phyloP scores from a whole-genome alignment of 768 basidiomycete species.

The Glaciozyma martinii region DNA sequence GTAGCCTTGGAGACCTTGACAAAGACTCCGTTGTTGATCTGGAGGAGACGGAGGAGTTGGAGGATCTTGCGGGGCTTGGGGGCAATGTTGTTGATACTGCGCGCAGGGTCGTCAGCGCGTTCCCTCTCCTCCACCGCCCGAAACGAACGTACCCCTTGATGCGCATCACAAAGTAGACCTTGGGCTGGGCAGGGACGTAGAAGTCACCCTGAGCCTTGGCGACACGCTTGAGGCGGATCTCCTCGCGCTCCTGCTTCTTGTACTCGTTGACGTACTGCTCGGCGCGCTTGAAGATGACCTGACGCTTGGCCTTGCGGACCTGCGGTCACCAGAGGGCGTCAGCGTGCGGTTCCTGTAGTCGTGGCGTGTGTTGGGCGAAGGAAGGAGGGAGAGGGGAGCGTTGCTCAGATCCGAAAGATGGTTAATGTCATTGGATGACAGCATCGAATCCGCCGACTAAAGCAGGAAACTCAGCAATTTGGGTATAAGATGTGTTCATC shows the following conservation, averaged over 20 bases:
- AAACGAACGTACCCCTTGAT: constrained; percentile 74
- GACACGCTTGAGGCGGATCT: constrained; percentile 86
- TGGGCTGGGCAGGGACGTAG: constrained; percentile 93
- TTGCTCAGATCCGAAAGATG: constrained; percentile 46
- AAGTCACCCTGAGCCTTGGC: constrained; percentile 88
- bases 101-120: neutral
- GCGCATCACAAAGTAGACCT: constrained; percentile 95
- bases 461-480: constrained; percentile 41
- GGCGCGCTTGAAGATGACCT: constrained; percentile 98
- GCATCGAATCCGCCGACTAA: constrained; percentile 26
- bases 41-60: constrained; percentile 93
- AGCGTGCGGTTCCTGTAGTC: neutral
- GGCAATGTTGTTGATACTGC: constrained; percentile 97
- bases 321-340: constrained; percentile 38
- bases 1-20: constrained; percentile 94
- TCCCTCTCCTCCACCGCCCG: constrained; percentile 18
- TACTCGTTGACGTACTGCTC: constrained; percentile 98
- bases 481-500: constrained; percentile 41
- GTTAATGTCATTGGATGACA: constrained; percentile 37
- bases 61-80: constrained; percentile 99
- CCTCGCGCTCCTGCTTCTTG: constrained; percentile 81
- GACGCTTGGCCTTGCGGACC: constrained; percentile 85
- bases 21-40: constrained; percentile 99
- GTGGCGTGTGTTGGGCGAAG: neutral
- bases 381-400: neutral